phyloP scores from a whole-genome alignment of 352 stramenopile genomes.

The Phytophthora sojae region DNA sequence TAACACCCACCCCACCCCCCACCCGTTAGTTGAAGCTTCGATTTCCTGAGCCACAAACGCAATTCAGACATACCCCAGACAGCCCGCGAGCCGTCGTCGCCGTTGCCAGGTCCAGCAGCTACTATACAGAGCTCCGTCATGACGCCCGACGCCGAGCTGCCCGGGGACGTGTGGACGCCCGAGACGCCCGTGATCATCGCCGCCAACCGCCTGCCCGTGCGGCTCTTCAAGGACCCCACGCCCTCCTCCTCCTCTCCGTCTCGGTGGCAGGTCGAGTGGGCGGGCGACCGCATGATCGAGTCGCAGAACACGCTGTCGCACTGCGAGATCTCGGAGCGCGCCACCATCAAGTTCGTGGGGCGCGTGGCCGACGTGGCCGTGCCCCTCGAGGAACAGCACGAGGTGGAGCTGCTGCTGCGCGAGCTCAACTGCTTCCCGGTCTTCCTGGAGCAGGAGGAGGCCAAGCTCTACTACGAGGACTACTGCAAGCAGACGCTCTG shows the following conservation, averaged over 20 bases:
- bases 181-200: constrained; percentile 78
- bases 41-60: background rate
- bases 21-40: no score
- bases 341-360: constrained; percentile 80
- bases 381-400: constrained; percentile 54
- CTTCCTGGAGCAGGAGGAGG: constrained; percentile 61
- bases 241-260: background rate
- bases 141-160: constrained; percentile 3
- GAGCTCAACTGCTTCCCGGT: constrained; percentile 76
- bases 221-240: constrained; percentile 32
- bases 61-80: background rate
- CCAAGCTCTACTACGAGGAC: constrained; percentile 86
- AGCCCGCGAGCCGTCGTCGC: no score
- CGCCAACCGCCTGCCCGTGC: constrained; percentile 72
- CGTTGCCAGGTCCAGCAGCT: background rate
- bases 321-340: constrained; percentile 68
- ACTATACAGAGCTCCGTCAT: background rate
- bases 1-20: no score
- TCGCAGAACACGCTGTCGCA: constrained; percentile 80
- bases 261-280: constrained; percentile 73
- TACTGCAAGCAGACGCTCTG: constrained; percentile 98
- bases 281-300: constrained; percentile 77
- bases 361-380: constrained; percentile 64
- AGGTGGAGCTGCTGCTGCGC: constrained; percentile 57
- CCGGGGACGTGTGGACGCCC: constrained; percentile 53